These are phyloP conservation scores for Neoboletus brunneissimus DNA, from an alignment of 768 basidiomycete genomes.

Conservation along the genomic window DNA sequence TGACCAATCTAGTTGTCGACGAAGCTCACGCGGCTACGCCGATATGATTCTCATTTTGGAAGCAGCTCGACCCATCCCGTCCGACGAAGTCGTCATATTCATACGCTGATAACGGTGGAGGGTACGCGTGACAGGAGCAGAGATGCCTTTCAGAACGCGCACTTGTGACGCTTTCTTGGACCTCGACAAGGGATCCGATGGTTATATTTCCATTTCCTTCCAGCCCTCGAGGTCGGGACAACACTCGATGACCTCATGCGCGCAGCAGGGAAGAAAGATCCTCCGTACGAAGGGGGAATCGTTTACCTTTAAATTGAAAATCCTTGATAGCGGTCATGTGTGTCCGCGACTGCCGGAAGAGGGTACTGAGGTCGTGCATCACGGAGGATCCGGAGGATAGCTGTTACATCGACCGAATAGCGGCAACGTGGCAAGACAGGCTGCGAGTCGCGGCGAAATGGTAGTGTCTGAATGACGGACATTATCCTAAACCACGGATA, in stretches of 20 bases:
- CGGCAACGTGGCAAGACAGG: neutral
- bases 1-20: neutral
- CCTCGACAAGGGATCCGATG: conserved; percentile 5
- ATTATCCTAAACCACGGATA: neutral
- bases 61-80: conserved; percentile 6
- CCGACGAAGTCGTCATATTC: neutral
- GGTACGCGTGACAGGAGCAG: neutral
- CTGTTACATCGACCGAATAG: neutral
- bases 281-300: conserved; percentile 9
- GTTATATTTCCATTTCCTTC: conserved; percentile 6
- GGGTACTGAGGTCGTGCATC: neutral
- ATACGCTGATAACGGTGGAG: conserved; percentile 4
- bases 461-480: neutral
- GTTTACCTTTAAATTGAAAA: conserved; percentile 7
- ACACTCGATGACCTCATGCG: conserved; percentile 8
- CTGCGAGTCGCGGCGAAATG: neutral
- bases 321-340: conserved; percentile 5
- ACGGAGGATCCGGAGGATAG: neutral
- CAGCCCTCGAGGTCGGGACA: conserved; percentile 9
- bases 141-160: conserved; percentile 6
- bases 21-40: neutral
- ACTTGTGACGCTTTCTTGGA: neutral
- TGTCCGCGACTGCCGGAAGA: neutral
- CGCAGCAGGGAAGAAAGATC: conserved; percentile 3
- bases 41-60: neutral